These are phyloP conservation scores for Mimosa pudica DNA, from an alignment of 306 rosid species.

Conservation along the genomic window DNA sequence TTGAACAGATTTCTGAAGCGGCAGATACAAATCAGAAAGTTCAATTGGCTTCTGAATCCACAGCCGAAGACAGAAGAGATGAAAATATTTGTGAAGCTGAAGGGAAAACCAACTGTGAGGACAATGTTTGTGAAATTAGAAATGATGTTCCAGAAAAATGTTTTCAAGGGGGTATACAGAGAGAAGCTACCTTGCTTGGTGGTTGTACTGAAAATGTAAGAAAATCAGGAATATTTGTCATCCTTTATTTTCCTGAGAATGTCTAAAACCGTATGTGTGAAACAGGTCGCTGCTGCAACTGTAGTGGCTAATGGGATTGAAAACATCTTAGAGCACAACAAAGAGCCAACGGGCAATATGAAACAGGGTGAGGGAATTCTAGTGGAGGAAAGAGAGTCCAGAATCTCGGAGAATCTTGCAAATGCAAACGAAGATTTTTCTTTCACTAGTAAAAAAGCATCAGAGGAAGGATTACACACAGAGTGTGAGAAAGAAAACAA, in stretches of 20 bases:
- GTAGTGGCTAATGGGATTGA: neutral
- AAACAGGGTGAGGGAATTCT: neutral
- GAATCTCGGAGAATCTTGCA: neutral
- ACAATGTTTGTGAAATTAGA: neutral
- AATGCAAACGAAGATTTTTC: slow-evolving; percentile 2
- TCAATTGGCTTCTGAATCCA: slow-evolving; percentile 3
- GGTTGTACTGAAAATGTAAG: neutral
- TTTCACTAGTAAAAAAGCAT: neutral
- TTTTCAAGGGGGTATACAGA: neutral
- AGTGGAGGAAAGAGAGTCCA: neutral
- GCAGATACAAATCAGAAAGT: slow-evolving; percentile 10
- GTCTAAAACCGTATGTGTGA: neutral
- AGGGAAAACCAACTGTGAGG: neutral
- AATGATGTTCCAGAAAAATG: neutral
- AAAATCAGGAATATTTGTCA: neutral
- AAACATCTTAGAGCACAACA: neutral
- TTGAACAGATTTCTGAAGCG: slow-evolving; percentile 10
- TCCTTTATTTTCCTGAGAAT: slow-evolving; percentile 1
- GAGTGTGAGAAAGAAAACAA: slow-evolving; percentile 5
- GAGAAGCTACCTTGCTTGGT: neutral
- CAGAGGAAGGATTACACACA: slow-evolving; percentile 9
- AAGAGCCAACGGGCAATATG: neutral
- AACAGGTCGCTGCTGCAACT: neutral
- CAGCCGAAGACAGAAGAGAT: neutral
- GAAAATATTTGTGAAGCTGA: slow-evolving; percentile 9